These are phyloP conservation scores for Olyra latifolia DNA, from an alignment of 176 grass and related monocot species.

Conservation along the genomic window DNA sequence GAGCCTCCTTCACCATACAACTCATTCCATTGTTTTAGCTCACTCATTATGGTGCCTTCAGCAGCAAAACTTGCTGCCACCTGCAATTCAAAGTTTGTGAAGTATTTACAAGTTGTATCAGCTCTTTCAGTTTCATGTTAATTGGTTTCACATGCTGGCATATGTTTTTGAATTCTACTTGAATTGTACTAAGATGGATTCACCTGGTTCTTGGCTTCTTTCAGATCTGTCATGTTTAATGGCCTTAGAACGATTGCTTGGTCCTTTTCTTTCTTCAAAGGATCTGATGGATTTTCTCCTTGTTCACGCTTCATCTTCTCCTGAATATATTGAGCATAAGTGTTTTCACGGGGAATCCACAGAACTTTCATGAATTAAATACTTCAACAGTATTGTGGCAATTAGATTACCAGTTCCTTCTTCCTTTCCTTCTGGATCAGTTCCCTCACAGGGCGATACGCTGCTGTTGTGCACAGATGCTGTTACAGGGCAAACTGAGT, in stretches of 20 bases:
- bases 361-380: background rate
- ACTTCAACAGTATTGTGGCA: background rate
- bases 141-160: background rate
- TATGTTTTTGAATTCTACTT: background rate
- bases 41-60: conserved; percentile 84
- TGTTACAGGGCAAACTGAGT: conserved; percentile 33
- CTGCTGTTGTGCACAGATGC: conserved; percentile 88
- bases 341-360: background rate
- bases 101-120: background rate
- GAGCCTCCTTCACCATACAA: conserved; percentile 94
- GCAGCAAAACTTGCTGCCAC: conserved; percentile 79
- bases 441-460: conserved; percentile 90
- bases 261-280: conserved; percentile 46
- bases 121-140: background rate
- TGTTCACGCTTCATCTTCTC: conserved; percentile 52
- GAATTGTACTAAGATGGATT: background rate
- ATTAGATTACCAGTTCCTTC: conserved; percentile 77
- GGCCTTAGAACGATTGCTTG: conserved; percentile 56
- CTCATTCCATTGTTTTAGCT: conserved; percentile 96
- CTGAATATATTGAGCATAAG: conserved; percentile 28
- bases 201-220: conserved; percentile 93
- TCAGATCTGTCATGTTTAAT: conserved; percentile 80
- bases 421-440: conserved; percentile 84
- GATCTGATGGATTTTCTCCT: conserved; percentile 34
- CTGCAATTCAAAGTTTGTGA: conserved; percentile 44